A percentile compares a stretch with the other conserved stretches of the same genome.
phyloP scores from a whole-genome alignment of 768 basidiomycete species.

The Kwoniella bestiolae region DNA sequence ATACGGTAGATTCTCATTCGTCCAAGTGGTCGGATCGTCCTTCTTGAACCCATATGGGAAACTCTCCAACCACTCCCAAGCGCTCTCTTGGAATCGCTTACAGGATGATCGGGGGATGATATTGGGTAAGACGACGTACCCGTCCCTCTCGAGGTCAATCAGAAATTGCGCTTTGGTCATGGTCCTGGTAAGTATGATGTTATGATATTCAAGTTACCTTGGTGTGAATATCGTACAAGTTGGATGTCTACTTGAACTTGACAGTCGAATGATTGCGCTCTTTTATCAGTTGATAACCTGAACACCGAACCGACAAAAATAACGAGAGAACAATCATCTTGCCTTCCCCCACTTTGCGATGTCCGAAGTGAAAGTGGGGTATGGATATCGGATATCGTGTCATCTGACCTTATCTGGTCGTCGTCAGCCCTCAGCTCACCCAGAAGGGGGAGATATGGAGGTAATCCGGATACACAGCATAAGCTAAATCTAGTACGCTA shows the following conservation, averaged over 20 bases:
- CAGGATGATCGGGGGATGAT: conserved; percentile 42
- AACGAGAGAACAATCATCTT: too few species aligned
- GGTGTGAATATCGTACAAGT: too few species aligned
- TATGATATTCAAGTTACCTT: too few species aligned
- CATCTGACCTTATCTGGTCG: background rate
- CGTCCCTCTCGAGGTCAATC: conserved; percentile 19
- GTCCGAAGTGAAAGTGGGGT: background rate
- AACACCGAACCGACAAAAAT: too few species aligned
- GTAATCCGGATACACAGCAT: background rate
- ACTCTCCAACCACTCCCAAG: conserved; percentile 49
- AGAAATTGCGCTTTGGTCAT: conserved; percentile 20
- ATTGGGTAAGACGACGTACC: conserved; percentile 46
- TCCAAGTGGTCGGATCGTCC: conserved; percentile 48
- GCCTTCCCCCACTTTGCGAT: background rate
- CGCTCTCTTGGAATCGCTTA: conserved; percentile 13
- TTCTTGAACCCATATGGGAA: conserved; percentile 52
- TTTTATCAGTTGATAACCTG: too few species aligned
- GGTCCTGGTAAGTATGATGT: too few species aligned
- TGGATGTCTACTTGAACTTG: too few species aligned
- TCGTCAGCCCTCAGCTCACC: background rate
- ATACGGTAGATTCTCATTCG: conserved; percentile 43
- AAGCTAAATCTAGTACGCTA: background rate
- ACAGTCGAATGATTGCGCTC: too few species aligned
- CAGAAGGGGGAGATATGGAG: background rate
- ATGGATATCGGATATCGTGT: background rate